Evolutionary conservation across 116 monocot genomes (phyloP).

Genomic region (Papilionanthe hybrid): DNA sequence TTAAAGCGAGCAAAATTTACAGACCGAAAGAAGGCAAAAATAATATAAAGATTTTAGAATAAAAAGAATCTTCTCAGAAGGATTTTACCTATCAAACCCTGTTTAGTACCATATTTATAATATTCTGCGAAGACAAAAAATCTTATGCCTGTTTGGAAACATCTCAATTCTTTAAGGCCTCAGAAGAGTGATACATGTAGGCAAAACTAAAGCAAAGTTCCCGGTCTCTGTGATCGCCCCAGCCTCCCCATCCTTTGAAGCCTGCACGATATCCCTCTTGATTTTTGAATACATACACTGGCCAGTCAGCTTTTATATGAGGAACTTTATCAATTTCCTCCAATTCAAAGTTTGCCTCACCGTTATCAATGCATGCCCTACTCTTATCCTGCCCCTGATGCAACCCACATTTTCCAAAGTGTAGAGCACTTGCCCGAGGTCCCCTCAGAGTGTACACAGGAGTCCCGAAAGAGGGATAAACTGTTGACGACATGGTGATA

Average conservation of each 20-base stretch:
- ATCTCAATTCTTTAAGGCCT: slow-evolving; percentile 13
- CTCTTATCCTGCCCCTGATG: slow-evolving; percentile 84
- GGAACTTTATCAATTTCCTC: slow-evolving; percentile 51
- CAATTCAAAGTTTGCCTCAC: slow-evolving; percentile 35
- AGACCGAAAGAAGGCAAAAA: neutral
- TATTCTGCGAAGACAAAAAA: neutral
- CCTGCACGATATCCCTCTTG: slow-evolving; percentile 79
- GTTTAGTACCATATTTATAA: slow-evolving; percentile 3
- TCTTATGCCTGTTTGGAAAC: neutral
- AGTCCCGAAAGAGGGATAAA: slow-evolving; percentile 78
- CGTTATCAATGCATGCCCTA: slow-evolving; percentile 65
- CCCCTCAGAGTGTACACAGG: slow-evolving; percentile 78
- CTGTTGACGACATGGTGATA: slow-evolving; percentile 96
- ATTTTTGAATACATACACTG: slow-evolving; percentile 41
- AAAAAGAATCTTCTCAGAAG: neutral
- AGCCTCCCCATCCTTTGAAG: slow-evolving; percentile 98
- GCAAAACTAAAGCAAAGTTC: slow-evolving; percentile 93
- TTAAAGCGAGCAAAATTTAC: neutral
- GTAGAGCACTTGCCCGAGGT: slow-evolving; percentile 75
- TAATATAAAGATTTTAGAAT: neutral
- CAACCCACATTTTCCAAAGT: slow-evolving; percentile 97
- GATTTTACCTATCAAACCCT: neutral
- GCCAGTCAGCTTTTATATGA: slow-evolving; percentile 67
- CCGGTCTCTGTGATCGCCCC: slow-evolving; percentile 91
- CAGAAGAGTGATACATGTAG: slow-evolving; percentile 52